These are phyloP conservation scores for Lentinula guzmanii DNA, from an alignment of 768 basidiomycete species.

Conservation along the genomic window DNA sequence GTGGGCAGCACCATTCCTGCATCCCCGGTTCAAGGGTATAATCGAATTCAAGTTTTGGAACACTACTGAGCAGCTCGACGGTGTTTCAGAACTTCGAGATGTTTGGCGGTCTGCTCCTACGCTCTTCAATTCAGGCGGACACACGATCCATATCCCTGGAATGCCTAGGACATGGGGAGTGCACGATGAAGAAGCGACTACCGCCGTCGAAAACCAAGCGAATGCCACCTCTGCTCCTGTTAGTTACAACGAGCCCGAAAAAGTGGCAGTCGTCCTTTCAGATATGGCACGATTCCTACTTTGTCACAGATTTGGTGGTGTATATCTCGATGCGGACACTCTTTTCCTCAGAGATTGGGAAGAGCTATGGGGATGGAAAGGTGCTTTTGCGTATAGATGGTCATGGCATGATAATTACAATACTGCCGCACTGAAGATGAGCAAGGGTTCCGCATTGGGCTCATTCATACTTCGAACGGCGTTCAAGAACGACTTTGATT, in stretches of 20 bases:
- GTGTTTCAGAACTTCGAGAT: conserved; percentile 54
- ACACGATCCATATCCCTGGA: conserved; percentile 34
- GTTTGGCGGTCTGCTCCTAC: conserved; percentile 54
- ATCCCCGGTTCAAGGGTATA: conserved; percentile 56
- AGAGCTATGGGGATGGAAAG: conserved; percentile 69
- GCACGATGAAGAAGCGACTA: conserved; percentile 11
- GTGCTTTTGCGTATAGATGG: conserved; percentile 77
- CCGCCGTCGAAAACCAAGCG: neutral
- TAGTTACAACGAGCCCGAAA: conserved; percentile 47
- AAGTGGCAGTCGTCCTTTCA: conserved; percentile 61
- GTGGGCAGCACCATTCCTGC: conserved; percentile 68
- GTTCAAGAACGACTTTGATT: conserved; percentile 62
- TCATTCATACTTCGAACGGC: conserved; percentile 68
- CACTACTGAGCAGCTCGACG: conserved; percentile 70
- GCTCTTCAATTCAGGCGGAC: conserved; percentile 61
- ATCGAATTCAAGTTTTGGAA: conserved; percentile 75
- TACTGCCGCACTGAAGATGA: conserved; percentile 64
- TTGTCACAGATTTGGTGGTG: conserved; percentile 67
- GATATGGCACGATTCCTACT: conserved; percentile 74
- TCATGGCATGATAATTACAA: conserved; percentile 64
- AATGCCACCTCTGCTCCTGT: conserved; percentile 7
- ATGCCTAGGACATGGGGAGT: conserved; percentile 8
- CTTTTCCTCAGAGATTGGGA: conserved; percentile 73
- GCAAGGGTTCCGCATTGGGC: conserved; percentile 59
- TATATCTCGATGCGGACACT: conserved; percentile 70